Evolutionary conservation across 441 rosid genomes (phyloP).

Genomic region (Gossypium gossypioides): DNA sequence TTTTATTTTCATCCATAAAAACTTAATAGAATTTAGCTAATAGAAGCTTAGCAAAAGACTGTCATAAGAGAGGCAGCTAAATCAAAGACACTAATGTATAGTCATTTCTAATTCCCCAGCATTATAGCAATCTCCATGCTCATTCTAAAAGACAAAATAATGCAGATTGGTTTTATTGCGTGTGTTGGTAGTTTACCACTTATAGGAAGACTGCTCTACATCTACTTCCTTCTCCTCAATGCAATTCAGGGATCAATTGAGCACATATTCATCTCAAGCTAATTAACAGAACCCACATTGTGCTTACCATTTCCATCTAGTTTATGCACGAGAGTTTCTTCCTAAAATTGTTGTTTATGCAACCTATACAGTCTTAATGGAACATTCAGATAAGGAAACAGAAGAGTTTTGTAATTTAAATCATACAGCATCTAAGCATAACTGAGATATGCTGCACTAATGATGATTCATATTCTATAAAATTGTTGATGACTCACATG

Average conservation of each 20-base stretch:
- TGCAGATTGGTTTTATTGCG: neutral
- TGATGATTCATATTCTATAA: constrained; percentile 34
- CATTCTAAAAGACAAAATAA: neutral
- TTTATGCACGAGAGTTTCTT: neutral
- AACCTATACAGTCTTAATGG: neutral
- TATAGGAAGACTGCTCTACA: neutral
- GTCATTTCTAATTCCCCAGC: neutral
- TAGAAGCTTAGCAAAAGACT: constrained; percentile 2
- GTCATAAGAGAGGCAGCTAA: neutral
- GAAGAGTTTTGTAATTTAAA: constrained; percentile 4
- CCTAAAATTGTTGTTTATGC: neutral
- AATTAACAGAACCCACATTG: neutral
- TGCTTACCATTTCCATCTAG: neutral
- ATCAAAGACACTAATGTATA: neutral
- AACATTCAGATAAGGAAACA: constrained; percentile 2
- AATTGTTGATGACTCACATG: constrained; percentile 29
- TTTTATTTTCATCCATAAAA: constrained; percentile 6
- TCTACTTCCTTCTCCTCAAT: neutral
- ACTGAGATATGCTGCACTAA: constrained; percentile 24
- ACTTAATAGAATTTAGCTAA: neutral
- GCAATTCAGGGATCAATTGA: neutral
- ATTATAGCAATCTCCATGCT: neutral
- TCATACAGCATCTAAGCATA: constrained; percentile 7
- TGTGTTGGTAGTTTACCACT: neutral
- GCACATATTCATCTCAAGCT: neutral